Evolutionary conservation across 257 asterid species (phyloP).

Genomic region (Fraxinus pennsylvanica): DNA sequence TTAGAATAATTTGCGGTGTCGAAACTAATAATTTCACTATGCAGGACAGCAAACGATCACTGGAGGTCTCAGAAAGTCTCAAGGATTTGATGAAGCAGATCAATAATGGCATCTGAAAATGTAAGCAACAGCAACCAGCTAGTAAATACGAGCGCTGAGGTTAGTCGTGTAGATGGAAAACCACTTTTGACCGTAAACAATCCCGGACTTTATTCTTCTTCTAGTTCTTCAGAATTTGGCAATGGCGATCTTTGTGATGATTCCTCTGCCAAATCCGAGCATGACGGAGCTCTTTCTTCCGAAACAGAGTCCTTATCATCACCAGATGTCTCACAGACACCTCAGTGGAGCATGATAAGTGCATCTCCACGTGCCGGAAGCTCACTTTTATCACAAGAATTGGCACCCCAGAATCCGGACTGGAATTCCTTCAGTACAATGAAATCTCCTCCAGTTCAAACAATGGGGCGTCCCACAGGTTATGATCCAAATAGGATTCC

Average conservation of each 20-base stretch:
- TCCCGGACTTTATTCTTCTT: constrained; percentile 16
- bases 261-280: constrained; percentile 25
- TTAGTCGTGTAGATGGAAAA: constrained; percentile 19
- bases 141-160: constrained; percentile 17
- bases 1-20: not conserved
- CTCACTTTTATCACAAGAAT: constrained; percentile 14
- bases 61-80: constrained; percentile 7
- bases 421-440: constrained; percentile 19
- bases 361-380: constrained; percentile 46
- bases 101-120: constrained; percentile 46
- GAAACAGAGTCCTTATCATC: constrained; percentile 26
- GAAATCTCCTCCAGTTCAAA: constrained; percentile 53
- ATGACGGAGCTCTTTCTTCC: constrained; percentile 22
- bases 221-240: constrained; percentile 36
- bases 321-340: constrained; percentile 22
- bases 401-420: not conserved
- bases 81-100: constrained; percentile 10
- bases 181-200: constrained; percentile 17
- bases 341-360: constrained; percentile 50
- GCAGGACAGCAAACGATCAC: constrained; percentile 12
- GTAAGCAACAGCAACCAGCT: constrained; percentile 23
- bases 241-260: constrained; percentile 6
- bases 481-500: constrained; percentile 88
- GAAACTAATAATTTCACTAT: not conserved
- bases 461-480: constrained; percentile 47